These are phyloP conservation scores for Metschnikowia similis DNA, from an alignment of 805 yeast genomes.

Conservation along the genomic window DNA sequence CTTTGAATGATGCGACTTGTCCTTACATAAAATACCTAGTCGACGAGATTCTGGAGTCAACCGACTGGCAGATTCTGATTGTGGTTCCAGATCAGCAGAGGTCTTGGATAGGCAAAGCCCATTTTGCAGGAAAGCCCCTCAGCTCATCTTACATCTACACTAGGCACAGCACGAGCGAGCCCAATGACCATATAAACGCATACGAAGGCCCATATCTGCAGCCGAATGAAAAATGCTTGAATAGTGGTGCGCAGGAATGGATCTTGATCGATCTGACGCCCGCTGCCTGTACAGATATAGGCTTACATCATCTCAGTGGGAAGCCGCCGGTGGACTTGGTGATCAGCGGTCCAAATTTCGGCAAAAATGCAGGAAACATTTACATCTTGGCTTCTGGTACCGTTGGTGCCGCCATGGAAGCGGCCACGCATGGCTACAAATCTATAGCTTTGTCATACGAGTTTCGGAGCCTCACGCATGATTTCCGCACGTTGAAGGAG, in stretches of 20 bases:
- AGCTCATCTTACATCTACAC: conserved; percentile 64
- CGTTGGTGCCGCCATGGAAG: conserved; percentile 96
- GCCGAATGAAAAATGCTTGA: conserved; percentile 25
- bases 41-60: conserved; percentile 54
- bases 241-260: conserved; percentile 69
- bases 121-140: conserved; percentile 72
- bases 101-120: conserved; percentile 98
- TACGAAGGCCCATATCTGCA: conserved; percentile 55
- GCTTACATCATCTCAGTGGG: conserved; percentile 61
- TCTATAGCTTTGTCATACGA: conserved; percentile 85
- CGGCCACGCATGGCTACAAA: conserved; percentile 64
- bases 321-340: conserved; percentile 75
- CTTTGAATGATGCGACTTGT: conserved; percentile 71
- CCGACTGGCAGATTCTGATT: conserved; percentile 83
- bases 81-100: conserved; percentile 82
- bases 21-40: conserved; percentile 84
- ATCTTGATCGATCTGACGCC: conserved; percentile 88
- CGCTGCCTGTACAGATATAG: conserved; percentile 91
- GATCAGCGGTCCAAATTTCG: conserved; percentile 92
- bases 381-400: conserved; percentile 92
- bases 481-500: conserved; percentile 45
- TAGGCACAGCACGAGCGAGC: conserved; percentile 35
- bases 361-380: conserved; percentile 85
- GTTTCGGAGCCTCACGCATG: conserved; percentile 53
- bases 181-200: conserved; percentile 37